These are phyloP conservation scores for Zalaria obscura DNA, from an alignment of 2,329 filamentous ascomycete genomes.

Conservation along the genomic window DNA sequence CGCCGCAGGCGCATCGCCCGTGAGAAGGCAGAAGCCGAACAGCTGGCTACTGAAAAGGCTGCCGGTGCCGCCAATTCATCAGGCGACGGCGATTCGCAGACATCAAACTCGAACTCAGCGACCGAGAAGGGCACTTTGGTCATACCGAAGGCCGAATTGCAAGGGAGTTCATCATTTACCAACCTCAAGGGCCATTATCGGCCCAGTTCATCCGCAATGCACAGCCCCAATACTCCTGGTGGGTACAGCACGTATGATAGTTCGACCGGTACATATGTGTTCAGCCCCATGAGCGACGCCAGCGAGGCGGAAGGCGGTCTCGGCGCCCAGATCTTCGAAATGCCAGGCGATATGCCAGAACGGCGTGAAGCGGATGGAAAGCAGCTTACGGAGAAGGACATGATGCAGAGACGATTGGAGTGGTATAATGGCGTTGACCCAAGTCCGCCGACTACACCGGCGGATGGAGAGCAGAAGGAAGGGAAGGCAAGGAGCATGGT, in stretches of 20 bases:
- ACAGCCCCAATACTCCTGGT: constrained; percentile 11
- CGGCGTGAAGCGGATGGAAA: constrained; percentile 35
- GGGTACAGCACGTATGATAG: background rate
- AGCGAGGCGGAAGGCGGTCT: constrained; percentile 17
- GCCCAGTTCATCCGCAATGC: background rate
- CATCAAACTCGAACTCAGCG: background rate
- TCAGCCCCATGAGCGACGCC: constrained; percentile 2
- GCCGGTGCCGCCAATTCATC: constrained; percentile 4
- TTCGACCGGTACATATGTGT: background rate
- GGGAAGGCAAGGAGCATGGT: background rate
- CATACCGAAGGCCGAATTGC: constrained; percentile 32
- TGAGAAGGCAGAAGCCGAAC: background rate
- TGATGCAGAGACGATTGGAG: constrained; percentile 28
- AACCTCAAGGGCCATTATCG: background rate
- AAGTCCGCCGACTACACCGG: constrained; percentile 1
- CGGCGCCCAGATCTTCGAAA: constrained; percentile 30
- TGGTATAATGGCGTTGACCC: constrained; percentile 30
- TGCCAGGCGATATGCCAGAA: constrained; percentile 41
- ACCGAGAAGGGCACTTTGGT: constrained; percentile 11
- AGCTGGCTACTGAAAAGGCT: constrained; percentile 6
- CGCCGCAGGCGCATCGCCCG: constrained; percentile 5
- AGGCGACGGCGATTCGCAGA: constrained; percentile 1
- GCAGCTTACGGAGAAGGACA: constrained; percentile 33
- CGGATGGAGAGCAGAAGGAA: background rate
- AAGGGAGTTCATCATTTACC: constrained; percentile 9